Base-by-base conservation (phyloP, 306 rosid genomes). In the Glycine latifolia region DNA sequence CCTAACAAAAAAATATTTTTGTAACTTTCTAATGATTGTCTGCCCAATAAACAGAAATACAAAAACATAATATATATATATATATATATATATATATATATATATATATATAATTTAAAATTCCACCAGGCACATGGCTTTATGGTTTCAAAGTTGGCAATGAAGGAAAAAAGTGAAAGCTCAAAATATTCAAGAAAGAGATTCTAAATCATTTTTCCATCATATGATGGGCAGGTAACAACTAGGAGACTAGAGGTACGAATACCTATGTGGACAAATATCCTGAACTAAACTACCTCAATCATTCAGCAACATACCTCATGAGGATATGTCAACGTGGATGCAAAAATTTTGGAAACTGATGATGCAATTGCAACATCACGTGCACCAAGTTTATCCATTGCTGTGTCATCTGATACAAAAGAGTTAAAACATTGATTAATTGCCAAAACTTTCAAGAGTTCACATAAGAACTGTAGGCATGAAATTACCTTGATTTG, bases 351-450 rank as follows among this genome's bases (percentile, higher is more conserved):
- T 87, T 93, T 93, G 84, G 97, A 91, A 67, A 91, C 87, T 12
- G 97, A 93, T 35, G 97, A 93, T 63, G 97, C 97, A 79, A 91
- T 88, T 49, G 97, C 97, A 76, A 93, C 97, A 80, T 93, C 93
- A 7, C 91, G 88, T 39, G 97, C 97, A 37, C 88, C 81, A 60
- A 91, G 92, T 75, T 91, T 93, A 85, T 91, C 94, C 69, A 80
- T 71, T 46, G 97, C 84, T 13, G 91, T 59, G 65, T 91, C 87
- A 76, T 87, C 97, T 93, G 83, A 72, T 13, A 68, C 33, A 79
- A 80, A 76, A 67, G 6, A 63, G 17, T 33, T 12, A 47, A 3
- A n/a, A 50, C 73, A 66, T 46, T 50, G 26, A 80, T 62, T 74
- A 80, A 80, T 73, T 65, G 62, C 65, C 41, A 43, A 80, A 71